These are phyloP conservation scores for Rhizopogon roseolus DNA, from an alignment of 768 basidiomycete species.

Conservation along the genomic window DNA sequence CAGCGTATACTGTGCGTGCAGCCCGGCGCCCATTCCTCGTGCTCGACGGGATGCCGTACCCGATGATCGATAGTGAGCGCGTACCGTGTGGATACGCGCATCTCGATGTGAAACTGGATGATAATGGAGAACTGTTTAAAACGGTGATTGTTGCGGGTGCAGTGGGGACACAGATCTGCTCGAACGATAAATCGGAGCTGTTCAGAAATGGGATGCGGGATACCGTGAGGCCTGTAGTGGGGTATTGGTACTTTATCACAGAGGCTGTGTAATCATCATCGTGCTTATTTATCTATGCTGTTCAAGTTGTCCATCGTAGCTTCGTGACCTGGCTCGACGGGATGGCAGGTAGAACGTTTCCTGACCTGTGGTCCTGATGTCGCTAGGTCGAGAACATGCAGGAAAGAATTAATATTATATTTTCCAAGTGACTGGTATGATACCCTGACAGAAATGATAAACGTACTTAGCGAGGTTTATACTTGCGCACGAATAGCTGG, in stretches of 20 bases:
- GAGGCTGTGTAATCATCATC: background rate
- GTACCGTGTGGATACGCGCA: slow-evolving; percentile 26
- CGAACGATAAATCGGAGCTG: slow-evolving; percentile 23
- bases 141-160: slow-evolving; percentile 26
- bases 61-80: slow-evolving; percentile 19
- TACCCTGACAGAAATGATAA: too few relatives aligned
- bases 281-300: background rate
- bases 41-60: slow-evolving; percentile 26
- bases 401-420: too few relatives aligned
- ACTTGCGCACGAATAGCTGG: too few relatives aligned
- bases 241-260: slow-evolving; percentile 26
- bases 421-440: too few relatives aligned
- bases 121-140: slow-evolving; percentile 19
- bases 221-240: slow-evolving; percentile 25
- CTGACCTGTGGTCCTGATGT: too few relatives aligned
- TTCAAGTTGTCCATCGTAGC: too few relatives aligned
- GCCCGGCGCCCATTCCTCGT: slow-evolving; percentile 14
- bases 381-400: too few relatives aligned
- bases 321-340: too few relatives aligned
- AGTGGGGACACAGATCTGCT: slow-evolving; percentile 27
- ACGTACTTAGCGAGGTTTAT: too few relatives aligned
- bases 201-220: slow-evolving; percentile 27
- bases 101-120: slow-evolving; percentile 23
- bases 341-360: too few relatives aligned
- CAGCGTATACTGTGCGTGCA: slow-evolving; percentile 21